Percentiles rank a stretch among this genome's conserved stretches.
Conservation (phyloP, 2,329 filamentous ascomycete species). For the Cercospora brassicicola region DNA sequence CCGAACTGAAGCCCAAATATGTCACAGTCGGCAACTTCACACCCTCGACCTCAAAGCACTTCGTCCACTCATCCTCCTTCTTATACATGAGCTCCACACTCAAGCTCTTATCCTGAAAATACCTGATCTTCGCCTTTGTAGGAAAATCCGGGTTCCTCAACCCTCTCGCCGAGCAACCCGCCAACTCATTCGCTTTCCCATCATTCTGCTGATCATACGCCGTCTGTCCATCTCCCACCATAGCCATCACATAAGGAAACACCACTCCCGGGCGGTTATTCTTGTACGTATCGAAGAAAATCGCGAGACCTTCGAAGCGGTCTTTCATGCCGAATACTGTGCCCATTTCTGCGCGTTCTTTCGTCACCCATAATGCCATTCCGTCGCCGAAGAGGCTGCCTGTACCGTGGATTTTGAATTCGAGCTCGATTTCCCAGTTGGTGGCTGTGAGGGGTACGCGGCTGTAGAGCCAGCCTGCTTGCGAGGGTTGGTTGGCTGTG, state of each 20-base stretch:
- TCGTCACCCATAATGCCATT: slow-evolving; percentile 97
- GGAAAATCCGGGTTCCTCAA: slow-evolving; percentile 75
- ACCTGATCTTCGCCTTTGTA: slow-evolving; percentile 84
- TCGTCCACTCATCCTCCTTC: slow-evolving; percentile 79
- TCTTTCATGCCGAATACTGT: slow-evolving; percentile 86
- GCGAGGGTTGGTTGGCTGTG: slow-evolving; percentile 84
- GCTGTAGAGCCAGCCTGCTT: slow-evolving; percentile 91
- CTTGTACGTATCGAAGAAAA: slow-evolving; percentile 99
- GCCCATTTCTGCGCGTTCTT: slow-evolving; percentile 77
- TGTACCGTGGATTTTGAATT: slow-evolving; percentile 89
- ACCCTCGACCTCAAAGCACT: slow-evolving; percentile 73
- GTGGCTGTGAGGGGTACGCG: slow-evolving; percentile 92
- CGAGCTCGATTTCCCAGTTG: slow-evolving; percentile 97
- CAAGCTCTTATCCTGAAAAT: slow-evolving; percentile 93
- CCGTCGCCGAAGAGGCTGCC: slow-evolving; percentile 93
- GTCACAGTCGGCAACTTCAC: slow-evolving; percentile 73
- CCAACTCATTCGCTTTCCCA: slow-evolving; percentile 88
- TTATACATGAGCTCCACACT: slow-evolving; percentile 94
- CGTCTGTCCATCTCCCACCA: slow-evolving; percentile 89
- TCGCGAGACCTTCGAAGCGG: slow-evolving; percentile 86
- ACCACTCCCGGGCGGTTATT: slow-evolving; percentile 95
- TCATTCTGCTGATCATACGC: slow-evolving; percentile 91
- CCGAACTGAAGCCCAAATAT: slow-evolving; percentile 69
- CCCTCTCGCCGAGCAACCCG: slow-evolving; percentile 90
- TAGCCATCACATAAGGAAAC: slow-evolving; percentile 98